These are phyloP conservation scores for Thymus mandschuricus DNA, from an alignment of 257 asterid genomes.

Conservation along the genomic window DNA sequence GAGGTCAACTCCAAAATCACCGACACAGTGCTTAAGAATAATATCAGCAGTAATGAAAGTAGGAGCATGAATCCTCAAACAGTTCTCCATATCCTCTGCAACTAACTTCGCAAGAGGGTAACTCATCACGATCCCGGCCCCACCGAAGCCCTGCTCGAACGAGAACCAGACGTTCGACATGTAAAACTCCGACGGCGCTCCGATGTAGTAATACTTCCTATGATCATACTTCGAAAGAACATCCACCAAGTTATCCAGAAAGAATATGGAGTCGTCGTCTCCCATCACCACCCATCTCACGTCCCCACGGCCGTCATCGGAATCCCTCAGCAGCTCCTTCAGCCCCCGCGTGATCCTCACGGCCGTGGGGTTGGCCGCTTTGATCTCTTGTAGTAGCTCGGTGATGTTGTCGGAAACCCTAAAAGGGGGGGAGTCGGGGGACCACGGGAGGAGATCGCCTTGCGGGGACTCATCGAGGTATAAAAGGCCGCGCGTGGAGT, in stretches of 20 bases:
- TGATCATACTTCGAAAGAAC: constrained; percentile 54
- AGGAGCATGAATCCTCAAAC: constrained; percentile 41
- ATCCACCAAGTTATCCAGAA: constrained; percentile 63
- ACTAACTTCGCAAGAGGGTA: constrained; percentile 54
- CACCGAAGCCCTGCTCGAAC: constrained; percentile 57
- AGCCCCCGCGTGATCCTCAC: constrained; percentile 58
- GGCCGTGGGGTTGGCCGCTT: constrained; percentile 38
- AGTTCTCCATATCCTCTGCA: constrained; percentile 42
- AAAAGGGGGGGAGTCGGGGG: constrained; percentile 50
- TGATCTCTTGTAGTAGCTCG: constrained; percentile 30
- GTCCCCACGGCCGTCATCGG: constrained; percentile 33
- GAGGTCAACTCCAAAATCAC: constrained; percentile 60
- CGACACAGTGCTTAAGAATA: constrained; percentile 43
- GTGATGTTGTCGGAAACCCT: constrained; percentile 44
- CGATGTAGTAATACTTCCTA: constrained; percentile 55
- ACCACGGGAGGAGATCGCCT: constrained; percentile 54
- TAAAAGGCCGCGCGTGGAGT: constrained; percentile 41
- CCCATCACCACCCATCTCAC: constrained; percentile 77
- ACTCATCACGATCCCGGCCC: constrained; percentile 59
- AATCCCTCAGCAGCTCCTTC: constrained; percentile 52
- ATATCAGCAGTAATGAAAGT: constrained; percentile 42
- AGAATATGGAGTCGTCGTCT: constrained; percentile 70
- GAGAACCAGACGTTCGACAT: constrained; percentile 47
- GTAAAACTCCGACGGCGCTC: constrained; percentile 59
- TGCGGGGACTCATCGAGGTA: constrained; percentile 50